Percentiles rank a stretch among this genome's conserved stretches.
phyloP scores from a whole-genome alignment of 108 stramenopile species.

The Seminavis robusta region DNA sequence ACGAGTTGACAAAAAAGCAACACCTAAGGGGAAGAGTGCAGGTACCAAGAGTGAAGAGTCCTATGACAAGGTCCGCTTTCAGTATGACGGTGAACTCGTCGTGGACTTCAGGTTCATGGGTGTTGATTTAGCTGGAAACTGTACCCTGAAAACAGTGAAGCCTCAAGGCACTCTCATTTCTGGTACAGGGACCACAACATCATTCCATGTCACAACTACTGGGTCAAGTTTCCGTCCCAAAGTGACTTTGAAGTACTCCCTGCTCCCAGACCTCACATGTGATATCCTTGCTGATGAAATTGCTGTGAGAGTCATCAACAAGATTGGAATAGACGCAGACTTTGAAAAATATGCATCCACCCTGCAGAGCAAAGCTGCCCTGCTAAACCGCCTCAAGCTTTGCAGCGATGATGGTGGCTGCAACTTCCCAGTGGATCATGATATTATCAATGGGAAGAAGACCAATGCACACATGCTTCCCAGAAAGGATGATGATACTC shows the following conservation, averaged over 20 bases:
- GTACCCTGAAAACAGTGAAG: no score
- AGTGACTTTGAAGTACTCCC: background rate
- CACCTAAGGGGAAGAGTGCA: no score
- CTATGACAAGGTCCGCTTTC: slow-evolving; percentile 1
- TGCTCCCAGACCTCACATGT: background rate
- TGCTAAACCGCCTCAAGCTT: no score
- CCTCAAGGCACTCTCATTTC: background rate
- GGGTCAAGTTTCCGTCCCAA: background rate
- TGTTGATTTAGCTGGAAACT: no score
- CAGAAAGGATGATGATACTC: background rate
- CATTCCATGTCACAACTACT: no score
- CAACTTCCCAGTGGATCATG: background rate
- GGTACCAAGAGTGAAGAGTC: background rate
- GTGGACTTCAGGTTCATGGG: background rate
- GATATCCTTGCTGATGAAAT: background rate
- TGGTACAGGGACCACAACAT: background rate
- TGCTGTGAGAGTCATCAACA: background rate
- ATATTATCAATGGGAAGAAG: background rate
- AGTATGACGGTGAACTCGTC: slow-evolving; percentile 1
- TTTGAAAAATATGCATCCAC: no score
- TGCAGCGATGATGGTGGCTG: background rate
- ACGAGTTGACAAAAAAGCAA: no score
- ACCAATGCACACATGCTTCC: background rate
- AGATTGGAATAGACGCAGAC: background rate
- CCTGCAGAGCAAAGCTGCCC: background rate